phyloP scores from a whole-genome alignment of 768 basidiomycete species.

The Hysterangium stoloniferum region DNA sequence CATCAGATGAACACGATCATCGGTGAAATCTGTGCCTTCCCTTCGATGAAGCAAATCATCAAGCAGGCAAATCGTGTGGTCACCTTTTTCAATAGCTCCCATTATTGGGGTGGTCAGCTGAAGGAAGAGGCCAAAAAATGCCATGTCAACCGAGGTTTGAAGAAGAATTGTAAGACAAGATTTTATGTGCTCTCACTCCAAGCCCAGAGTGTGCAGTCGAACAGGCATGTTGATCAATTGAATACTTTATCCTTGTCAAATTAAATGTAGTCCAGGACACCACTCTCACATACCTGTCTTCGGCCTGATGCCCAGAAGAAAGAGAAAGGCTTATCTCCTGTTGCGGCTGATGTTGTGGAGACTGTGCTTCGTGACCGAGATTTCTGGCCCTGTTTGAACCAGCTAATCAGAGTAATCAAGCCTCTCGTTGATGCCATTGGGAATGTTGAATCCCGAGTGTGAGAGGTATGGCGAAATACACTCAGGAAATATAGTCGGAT shows the following conservation, averaged over 20 bases:
- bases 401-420: slow-evolving; percentile 24
- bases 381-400: slow-evolving; percentile 20
- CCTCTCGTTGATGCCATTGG: slow-evolving; percentile 30
- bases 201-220: slow-evolving; percentile 17
- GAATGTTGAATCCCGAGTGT: slow-evolving; percentile 23
- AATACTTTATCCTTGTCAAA: too few species aligned
- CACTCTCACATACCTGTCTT: slow-evolving; percentile 12
- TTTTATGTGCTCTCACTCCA: slow-evolving; percentile 22
- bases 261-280: slow-evolving; percentile 6
- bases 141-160: slow-evolving; percentile 16
- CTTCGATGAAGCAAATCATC: slow-evolving; percentile 18
- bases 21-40: slow-evolving; percentile 22
- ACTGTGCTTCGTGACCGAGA: slow-evolving; percentile 18
- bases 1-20: slow-evolving; percentile 26
- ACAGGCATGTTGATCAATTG: slow-evolving; percentile 9
- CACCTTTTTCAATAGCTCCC: slow-evolving; percentile 26
- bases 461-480: too few species aligned
- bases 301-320: slow-evolving; percentile 15
- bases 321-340: not conserved
- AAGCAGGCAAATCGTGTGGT: slow-evolving; percentile 20
- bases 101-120: slow-evolving; percentile 30
- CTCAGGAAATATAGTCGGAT: too few species aligned
- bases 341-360: slow-evolving; percentile 1
- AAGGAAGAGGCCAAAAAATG: slow-evolving; percentile 12
- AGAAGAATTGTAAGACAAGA: slow-evolving; percentile 21